A percentile compares a stretch with the other conserved stretches of the same genome.
These are phyloP conservation scores for Camelina neglecta DNA, from an alignment of 345 rosid species.

Conservation along the genomic window DNA sequence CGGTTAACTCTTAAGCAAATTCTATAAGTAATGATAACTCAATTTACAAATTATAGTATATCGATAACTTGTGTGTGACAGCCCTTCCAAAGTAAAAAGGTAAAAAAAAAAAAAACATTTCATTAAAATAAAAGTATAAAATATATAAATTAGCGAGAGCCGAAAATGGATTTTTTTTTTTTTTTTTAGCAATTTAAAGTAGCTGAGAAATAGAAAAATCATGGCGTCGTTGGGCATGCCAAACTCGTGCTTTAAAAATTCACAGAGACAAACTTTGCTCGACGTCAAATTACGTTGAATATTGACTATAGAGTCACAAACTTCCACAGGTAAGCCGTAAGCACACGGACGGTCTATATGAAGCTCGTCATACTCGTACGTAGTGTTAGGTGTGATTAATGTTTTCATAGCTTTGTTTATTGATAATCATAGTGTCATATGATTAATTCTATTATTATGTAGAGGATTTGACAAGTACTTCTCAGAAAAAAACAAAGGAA, in stretches of 20 bases:
- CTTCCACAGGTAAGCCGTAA: too few species aligned
- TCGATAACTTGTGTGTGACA: background rate
- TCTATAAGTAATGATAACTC: background rate
- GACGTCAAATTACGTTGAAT: slow-evolving; percentile 16
- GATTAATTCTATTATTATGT: background rate
- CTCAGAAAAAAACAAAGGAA: background rate
- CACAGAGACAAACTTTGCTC: background rate
- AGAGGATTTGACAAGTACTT: background rate
- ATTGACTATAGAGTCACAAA: slow-evolving; percentile 5
- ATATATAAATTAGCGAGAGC: background rate
- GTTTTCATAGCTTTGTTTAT: background rate
- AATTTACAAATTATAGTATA: background rate
- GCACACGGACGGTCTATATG: background rate
- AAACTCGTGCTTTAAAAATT: slow-evolving; percentile 29
- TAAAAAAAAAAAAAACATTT: too few species aligned
- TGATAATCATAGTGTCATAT: background rate
- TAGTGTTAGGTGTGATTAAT: background rate
- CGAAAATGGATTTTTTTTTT: too few species aligned
- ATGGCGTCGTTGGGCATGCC: slow-evolving; percentile 19
- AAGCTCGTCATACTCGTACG: background rate
- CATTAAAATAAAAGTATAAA: background rate
- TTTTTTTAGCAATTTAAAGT: background rate
- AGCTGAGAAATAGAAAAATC: background rate
- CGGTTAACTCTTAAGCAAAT: background rate
- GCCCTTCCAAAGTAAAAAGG: background rate